A percentile compares a stretch with the other conserved stretches of the same genome.
Evolutionary conservation across 1,284 basidiomycete genomes (phyloP).

Genomic region (Albatrellus sp.): DNA sequence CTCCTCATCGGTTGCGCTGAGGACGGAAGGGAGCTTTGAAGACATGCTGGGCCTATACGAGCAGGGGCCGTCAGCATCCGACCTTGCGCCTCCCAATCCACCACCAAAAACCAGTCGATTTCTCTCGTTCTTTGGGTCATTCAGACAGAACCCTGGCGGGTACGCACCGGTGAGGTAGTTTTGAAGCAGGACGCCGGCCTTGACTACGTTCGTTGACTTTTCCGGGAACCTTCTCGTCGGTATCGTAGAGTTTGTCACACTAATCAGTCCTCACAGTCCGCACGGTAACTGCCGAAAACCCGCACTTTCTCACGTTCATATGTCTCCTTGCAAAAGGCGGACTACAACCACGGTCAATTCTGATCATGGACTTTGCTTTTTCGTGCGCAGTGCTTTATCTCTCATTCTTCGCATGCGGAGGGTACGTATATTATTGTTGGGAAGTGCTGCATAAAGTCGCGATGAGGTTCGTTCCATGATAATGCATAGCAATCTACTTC

Average conservation of each 20-base stretch:
- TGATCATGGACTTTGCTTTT: no score
- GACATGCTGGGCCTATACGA: conserved; percentile 35
- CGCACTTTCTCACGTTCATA: conserved; percentile 2
- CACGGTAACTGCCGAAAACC: conserved; percentile 10
- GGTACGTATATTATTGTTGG: no score
- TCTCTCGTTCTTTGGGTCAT: conserved; percentile 18
- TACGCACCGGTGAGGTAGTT: conserved; percentile 23
- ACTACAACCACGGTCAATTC: no score
- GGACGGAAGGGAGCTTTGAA: conserved; percentile 87
- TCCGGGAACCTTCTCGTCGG: conserved; percentile 7
- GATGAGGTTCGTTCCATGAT: background rate
- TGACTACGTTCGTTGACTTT: conserved; percentile 22
- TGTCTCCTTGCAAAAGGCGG: background rate
- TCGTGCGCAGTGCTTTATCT: no score
- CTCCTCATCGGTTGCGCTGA: conserved; percentile 94
- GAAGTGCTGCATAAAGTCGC: no score
- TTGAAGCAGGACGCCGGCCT: conserved; percentile 21
- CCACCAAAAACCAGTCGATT: conserved; percentile 7
- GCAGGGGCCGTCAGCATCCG: conserved; percentile 22
- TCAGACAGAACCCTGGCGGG: conserved; percentile 5
- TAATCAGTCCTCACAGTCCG: conserved; percentile 4
- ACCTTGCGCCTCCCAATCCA: conserved; percentile 17
- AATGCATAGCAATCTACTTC: background rate
- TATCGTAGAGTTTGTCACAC: conserved; percentile 11
- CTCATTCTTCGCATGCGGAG: no score